A percentile compares a stretch with the other conserved stretches of the same genome.
Conservation (phyloP, 164 flowering plant species). For the Protea cynaroides region DNA sequence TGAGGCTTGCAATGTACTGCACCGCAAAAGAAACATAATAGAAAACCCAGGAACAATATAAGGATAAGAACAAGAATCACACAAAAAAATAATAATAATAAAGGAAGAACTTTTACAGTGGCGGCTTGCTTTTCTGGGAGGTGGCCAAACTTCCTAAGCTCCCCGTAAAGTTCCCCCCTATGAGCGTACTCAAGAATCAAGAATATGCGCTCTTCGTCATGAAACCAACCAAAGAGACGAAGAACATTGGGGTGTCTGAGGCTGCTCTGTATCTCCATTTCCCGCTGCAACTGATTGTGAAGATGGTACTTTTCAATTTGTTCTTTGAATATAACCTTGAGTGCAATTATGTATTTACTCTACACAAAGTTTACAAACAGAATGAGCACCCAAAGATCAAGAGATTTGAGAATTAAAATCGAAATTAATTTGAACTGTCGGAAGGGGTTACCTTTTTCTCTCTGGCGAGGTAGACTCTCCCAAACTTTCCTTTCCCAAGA, state of each 20-base stretch:
- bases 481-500: conserved; percentile 88
- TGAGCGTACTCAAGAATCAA: conserved; percentile 88
- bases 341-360: conserved; percentile 62
- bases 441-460: conserved; percentile 47
- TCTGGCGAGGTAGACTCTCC: conserved; percentile 81
- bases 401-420: neutral
- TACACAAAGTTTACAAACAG: neutral
- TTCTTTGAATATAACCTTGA: conserved; percentile 78
- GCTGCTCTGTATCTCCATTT: conserved; percentile 14
- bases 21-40: neutral
- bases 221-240: conserved; percentile 85
- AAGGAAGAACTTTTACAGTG: conserved; percentile 36
- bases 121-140: conserved; percentile 74
- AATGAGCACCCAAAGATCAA: neutral
- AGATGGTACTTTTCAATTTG: conserved; percentile 70
- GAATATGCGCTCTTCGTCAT: conserved; percentile 67
- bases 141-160: conserved; percentile 42
- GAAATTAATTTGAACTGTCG: neutral
- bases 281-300: conserved; percentile 72
- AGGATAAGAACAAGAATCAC: neutral
- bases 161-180: conserved; percentile 72
- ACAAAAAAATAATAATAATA: neutral
- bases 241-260: conserved; percentile 81
- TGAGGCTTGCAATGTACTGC: conserved; percentile 83
- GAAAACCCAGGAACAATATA: neutral